Base-by-base conservation (phyloP, 2,329 filamentous ascomycete genomes). In the Alternaria longipes region DNA sequence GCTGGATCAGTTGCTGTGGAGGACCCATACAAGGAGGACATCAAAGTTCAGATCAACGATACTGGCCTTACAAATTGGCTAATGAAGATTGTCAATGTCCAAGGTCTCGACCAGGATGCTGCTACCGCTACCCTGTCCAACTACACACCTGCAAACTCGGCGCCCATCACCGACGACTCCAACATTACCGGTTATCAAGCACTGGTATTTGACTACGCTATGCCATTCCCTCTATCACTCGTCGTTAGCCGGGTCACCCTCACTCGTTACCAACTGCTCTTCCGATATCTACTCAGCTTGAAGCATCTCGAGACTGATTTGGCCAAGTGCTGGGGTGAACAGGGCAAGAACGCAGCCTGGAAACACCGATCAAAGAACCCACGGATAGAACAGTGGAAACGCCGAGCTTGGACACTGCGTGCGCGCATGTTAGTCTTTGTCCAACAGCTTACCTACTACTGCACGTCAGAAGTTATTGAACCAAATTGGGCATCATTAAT, bases 11-110 rank as follows among this genome's bases (percentile, higher is more conserved):
- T 97, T 49, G 94, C 97, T 14, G 93, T 94, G 0, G 87, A 97
- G 59, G 95, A 99, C 76, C 93, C 94, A 0, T 99, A 97, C 85
- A 99, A 98, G 76, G 95, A 99, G 80, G 94, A 99, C 75, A 92
- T 99, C 78, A 97, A 96, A 79, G 93, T 99, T 22, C 90, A 94
- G 72, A 97, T 98, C 91, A 97, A 97, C 77, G 93, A 97, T 70
- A 90, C 94, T 40, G 92, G 93, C 6, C 87, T 99, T 46, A 96
- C 93, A 12, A 96, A 96, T 74, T 96, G 93, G 82, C 84, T 99
- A 60, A 97, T 97, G 86, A 90, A 94, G 54, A 94, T 99, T 54
- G 94, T 99, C 65, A 97, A 94, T 74, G 97, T 98, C 66, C 96
- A 93, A 4, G 95, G 95, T 45, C 92, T 98, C 63, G 94, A 98